Evolutionary conservation across 805 yeast species (phyloP).

Genomic region (Barnettozyma wickerhamii): DNA sequence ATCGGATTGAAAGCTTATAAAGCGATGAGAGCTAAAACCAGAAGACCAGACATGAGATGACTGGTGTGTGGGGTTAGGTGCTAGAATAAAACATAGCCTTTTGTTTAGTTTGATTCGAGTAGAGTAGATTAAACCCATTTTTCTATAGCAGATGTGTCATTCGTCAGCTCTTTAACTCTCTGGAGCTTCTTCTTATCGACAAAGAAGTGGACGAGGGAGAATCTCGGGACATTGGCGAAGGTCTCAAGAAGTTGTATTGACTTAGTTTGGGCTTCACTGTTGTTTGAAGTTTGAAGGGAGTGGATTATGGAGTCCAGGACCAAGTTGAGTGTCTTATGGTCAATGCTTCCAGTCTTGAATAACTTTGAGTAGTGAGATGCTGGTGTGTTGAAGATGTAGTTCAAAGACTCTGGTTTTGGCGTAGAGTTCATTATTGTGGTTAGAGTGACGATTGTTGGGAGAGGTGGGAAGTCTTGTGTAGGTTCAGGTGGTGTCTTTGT

Average conservation of each 20-base stretch:
- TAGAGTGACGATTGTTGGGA: conserved; percentile 44
- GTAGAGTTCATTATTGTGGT: conserved; percentile 37
- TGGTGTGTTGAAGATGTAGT: conserved; percentile 32
- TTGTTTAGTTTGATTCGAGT: too few relatives aligned
- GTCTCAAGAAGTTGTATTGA: conserved; percentile 10
- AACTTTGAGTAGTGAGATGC: conserved; percentile 25
- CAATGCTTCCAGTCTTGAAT: conserved; percentile 44
- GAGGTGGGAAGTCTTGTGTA: conserved; percentile 31
- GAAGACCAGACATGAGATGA: too few relatives aligned
- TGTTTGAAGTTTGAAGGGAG: neutral
- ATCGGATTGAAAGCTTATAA: conserved; percentile 20
- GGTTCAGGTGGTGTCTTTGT: neutral
- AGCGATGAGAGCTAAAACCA: conserved; percentile 8
- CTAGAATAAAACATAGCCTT: too few relatives aligned
- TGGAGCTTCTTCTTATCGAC: conserved; percentile 11
- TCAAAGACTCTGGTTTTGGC: conserved; percentile 30
- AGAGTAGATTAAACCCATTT: conserved; percentile 1
- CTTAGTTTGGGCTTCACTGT: neutral
- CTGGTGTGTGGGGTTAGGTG: too few relatives aligned
- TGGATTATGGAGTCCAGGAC: conserved; percentile 37
- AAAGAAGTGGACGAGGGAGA: conserved; percentile 17
- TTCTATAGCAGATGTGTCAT: conserved; percentile 1
- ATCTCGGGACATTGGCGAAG: conserved; percentile 19
- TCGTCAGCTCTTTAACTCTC: neutral
- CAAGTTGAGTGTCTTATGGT: conserved; percentile 43